Conservation (phyloP, 441 rosid species). For the Corymbia calophylla region DNA sequence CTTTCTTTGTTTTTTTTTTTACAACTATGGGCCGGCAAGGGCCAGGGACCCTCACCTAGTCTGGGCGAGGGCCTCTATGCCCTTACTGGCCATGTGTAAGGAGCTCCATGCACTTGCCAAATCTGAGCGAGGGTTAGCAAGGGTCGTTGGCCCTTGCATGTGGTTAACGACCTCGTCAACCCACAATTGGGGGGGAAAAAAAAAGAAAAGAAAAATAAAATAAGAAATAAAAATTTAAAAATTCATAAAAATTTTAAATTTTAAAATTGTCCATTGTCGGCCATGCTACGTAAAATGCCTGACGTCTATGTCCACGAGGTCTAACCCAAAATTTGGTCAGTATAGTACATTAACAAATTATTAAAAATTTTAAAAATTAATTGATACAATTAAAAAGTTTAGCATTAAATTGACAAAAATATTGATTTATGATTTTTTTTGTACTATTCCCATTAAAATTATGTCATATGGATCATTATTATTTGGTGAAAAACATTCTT, state of each 20-base stretch:
- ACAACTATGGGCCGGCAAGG: neutral
- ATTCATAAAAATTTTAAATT: too few relatives aligned
- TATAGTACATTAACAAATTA: too few relatives aligned
- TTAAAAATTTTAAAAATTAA: too few relatives aligned
- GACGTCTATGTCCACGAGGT: fast-evolving
- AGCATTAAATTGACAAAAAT: neutral
- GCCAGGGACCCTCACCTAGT: fast-evolving
- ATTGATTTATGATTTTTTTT: too few relatives aligned
- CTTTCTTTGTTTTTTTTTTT: too few relatives aligned
- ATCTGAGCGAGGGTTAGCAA: fast-evolving
- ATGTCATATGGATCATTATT: neutral
- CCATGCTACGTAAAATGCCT: fast-evolving
- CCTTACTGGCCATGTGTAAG: too few relatives aligned
- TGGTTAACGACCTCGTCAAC: too few relatives aligned
- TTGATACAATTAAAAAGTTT: too few relatives aligned
- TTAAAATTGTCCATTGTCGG: fast-evolving
- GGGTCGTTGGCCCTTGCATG: neutral
- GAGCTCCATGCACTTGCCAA: too few relatives aligned
- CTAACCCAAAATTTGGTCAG: fast-evolving
- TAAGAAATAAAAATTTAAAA: too few relatives aligned
- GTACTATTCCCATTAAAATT: neutral
- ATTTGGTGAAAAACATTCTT: neutral
- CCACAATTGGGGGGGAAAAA: too few relatives aligned
- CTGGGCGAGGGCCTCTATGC: neutral
- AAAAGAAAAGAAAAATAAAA: neutral